These are phyloP conservation scores for Beauveria australis DNA, from an alignment of 2,329 filamentous ascomycete species.

Conservation along the genomic window DNA sequence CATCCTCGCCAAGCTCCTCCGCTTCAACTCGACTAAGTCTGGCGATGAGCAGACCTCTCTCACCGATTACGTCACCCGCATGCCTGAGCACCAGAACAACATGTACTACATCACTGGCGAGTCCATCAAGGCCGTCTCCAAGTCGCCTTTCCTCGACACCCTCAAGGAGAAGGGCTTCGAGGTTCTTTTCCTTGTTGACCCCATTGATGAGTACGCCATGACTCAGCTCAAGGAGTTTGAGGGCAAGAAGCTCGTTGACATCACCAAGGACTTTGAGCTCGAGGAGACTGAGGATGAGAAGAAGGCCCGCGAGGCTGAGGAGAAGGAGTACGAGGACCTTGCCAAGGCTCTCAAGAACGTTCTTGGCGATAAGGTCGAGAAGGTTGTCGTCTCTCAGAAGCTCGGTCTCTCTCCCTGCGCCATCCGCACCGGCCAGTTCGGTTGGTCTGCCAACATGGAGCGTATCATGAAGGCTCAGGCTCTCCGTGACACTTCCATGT, in stretches of 20 bases:
- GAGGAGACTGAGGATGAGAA: conserved; percentile 99
- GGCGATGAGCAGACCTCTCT: conserved; percentile 93
- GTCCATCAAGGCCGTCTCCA: conserved; percentile 94
- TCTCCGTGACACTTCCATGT: conserved; percentile 99
- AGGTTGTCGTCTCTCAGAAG: conserved; percentile 99
- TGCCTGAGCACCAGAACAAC: conserved; percentile 99
- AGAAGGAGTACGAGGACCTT: conserved; percentile 95
- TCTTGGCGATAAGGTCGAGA: conserved; percentile 98
- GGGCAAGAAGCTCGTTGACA: conserved; percentile 99
- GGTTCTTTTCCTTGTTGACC: conserved; percentile 98
- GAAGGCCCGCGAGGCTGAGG: conserved; percentile 85
- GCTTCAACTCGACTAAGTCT: conserved; percentile 98
- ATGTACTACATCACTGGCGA: conserved; percentile 99
- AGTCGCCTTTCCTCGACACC: conserved; percentile 97
- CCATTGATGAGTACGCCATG: conserved; percentile 99
- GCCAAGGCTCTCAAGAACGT: conserved; percentile 99
- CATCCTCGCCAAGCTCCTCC: conserved; percentile 91
- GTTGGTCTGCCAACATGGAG: conserved; percentile 99
- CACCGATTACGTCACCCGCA: conserved; percentile 95
- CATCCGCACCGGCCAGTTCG: conserved; percentile 98
- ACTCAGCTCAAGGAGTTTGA: conserved; percentile 99
- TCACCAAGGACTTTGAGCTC: conserved; percentile 99
- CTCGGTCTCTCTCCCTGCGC: conserved; percentile 88
- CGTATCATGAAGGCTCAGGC: conserved; percentile 99
- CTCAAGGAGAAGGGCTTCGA: conserved; percentile 99